Base-by-base conservation (phyloP, 2,329 filamentous ascomycete species). In the Hortaea werneckii region DNA sequence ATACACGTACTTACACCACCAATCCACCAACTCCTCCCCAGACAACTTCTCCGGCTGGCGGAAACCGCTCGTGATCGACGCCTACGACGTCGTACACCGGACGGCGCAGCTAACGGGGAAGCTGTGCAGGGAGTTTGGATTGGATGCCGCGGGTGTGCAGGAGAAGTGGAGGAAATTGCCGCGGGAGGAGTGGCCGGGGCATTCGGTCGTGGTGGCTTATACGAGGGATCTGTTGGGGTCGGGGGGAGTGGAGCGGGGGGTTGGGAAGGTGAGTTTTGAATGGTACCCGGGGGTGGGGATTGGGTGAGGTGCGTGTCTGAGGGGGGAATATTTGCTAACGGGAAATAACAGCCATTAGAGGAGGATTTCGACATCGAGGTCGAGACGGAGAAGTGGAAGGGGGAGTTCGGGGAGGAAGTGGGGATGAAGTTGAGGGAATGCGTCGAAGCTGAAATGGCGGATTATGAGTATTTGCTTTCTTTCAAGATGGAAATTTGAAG, bases 21-120 rank as follows among this genome's bases (percentile, higher is more conserved):
- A 13, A 8, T 20, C 20, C 20, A 20, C 20, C 20, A 20, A 20
- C 20, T 20, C 20, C 20, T 20, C n/a, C n/a, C n/a, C 20, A 20
- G 20, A 20, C 20, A 35, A 35, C 32, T 35, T 4, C 9, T 9
- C 32, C 7, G 30, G n/a, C 3, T 9, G 32, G 32, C 32, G 9
- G 2, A 34, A 11, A 28, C 48, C 50, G 2, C 45, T 45, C 9
- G 44, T 52, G n/a, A 37, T 54, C n/a, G 53, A 55, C 30, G 53
- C 53, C 7, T 44, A 52, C 39, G 53, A 55, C 42, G 42, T 52
- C 32, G 46, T 54, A 30, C 35, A 51, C 28, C 27, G 50, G 11
- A 50, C 40, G 12, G 37, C 34, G 10, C 27, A 35, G 4, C 5
- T 29, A 1, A 40, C 47, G 3, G 40, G 35, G 4, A 45, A 45